phyloP scores from a whole-genome alignment of 2,329 filamentous ascomycete genomes.

The Amylocarpus encephaloides region DNA sequence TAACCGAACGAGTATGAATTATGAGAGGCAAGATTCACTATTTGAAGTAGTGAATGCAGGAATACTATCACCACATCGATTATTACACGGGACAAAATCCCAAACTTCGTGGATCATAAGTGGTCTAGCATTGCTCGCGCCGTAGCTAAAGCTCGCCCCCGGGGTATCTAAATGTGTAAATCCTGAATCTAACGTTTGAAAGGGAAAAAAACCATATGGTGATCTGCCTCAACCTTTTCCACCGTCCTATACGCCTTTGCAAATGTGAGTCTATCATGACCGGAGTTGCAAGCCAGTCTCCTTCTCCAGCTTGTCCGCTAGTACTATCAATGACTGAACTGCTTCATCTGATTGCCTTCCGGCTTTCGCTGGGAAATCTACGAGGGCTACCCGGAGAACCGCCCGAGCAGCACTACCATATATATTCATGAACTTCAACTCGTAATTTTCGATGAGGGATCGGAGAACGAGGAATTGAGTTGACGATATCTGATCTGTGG shows the following conservation, averaged over 20 bases:
- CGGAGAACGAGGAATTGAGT: conserved; percentile 68
- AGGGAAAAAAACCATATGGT: too few relatives aligned
- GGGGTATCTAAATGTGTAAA: too few relatives aligned
- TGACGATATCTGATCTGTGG: conserved; percentile 51
- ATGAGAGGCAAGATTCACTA: too few relatives aligned
- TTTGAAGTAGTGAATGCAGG: too few relatives aligned
- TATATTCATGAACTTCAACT: conserved; percentile 69
- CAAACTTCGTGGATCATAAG: neutral
- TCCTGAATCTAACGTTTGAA: too few relatives aligned
- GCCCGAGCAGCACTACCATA: conserved; percentile 74
- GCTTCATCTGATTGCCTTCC: conserved; percentile 31
- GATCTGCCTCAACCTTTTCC: too few relatives aligned
- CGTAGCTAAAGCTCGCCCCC: too few relatives aligned
- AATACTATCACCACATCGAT: too few relatives aligned
- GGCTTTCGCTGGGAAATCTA: conserved; percentile 63
- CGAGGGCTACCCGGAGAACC: conserved; percentile 60
- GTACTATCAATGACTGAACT: conserved; percentile 45
- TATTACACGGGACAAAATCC: too few relatives aligned
- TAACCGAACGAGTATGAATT: too few relatives aligned
- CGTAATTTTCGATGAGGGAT: conserved; percentile 65
- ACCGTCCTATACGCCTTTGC: too few relatives aligned
- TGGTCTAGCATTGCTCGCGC: too few relatives aligned
- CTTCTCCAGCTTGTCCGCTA: conserved; percentile 45
- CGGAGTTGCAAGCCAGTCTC: conserved; percentile 6
- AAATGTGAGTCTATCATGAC: neutral